Percentiles rank a stretch among this genome's conserved stretches.
Evolutionary conservation across 2,329 filamentous ascomycete species (phyloP).

Genomic region (Raffaelea ambrosiae): DNA sequence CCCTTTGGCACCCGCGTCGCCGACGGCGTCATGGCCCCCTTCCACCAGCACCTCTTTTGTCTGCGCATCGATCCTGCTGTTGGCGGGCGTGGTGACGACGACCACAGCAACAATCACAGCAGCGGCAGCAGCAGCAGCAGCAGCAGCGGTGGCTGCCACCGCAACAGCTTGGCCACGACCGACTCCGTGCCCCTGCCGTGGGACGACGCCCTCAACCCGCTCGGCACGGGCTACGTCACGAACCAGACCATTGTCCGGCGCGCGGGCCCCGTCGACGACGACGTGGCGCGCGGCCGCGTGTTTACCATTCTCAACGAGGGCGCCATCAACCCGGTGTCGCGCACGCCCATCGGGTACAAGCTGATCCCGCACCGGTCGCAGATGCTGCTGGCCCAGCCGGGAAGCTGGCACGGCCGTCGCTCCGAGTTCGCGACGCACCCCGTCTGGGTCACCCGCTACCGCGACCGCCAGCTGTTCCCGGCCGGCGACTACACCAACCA

Average conservation of each 20-base stretch:
- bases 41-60: constrained; percentile 63
- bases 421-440: constrained; percentile 32
- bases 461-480: constrained; percentile 31
- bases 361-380: constrained; percentile 36
- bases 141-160: neutral
- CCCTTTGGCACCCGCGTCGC: constrained; percentile 53
- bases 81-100: no score
- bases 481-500: constrained; percentile 29
- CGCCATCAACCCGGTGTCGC: constrained; percentile 29
- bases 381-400: constrained; percentile 27
- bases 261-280: constrained; percentile 38
- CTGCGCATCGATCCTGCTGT: constrained; percentile 56
- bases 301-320: constrained; percentile 40
- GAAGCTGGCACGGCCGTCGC: constrained; percentile 27
- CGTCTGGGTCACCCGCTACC: constrained; percentile 35
- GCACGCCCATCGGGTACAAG: constrained; percentile 35
- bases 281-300: constrained; percentile 29
- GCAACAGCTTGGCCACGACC: constrained; percentile 35
- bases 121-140: no score
- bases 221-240: constrained; percentile 36
- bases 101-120: no score
- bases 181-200: constrained; percentile 26
- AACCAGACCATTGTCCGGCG: constrained; percentile 31
- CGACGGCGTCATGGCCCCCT: constrained; percentile 55
- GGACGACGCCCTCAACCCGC: constrained; percentile 33